phyloP scores from a whole-genome alignment of 2,329 filamentous ascomycete species.

The Botryosphaeria dothidea region DNA sequence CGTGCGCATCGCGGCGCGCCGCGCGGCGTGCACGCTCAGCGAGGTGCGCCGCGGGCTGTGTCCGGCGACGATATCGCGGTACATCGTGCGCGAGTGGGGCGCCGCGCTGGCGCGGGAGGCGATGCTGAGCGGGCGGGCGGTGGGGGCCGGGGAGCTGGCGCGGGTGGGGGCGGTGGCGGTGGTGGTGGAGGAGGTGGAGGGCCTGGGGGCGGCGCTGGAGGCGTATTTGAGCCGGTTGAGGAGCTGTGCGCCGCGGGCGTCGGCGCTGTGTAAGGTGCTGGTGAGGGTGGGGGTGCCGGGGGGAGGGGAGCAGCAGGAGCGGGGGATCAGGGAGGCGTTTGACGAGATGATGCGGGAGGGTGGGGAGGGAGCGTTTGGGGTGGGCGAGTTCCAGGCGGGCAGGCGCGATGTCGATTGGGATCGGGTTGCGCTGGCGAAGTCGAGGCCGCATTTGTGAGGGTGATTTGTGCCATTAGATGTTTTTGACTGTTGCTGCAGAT shows the following conservation, averaged over 20 bases:
- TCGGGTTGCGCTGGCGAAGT: not conserved
- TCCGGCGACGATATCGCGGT: conserved; percentile 44
- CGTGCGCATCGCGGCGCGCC: conserved; percentile 31
- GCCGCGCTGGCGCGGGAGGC: conserved; percentile 38
- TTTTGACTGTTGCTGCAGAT: too few relatives aligned
- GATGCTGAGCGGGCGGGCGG: conserved; percentile 38
- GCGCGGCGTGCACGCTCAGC: conserved; percentile 35
- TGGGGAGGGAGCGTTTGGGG: conserved; percentile 13
- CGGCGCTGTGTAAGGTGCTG: not conserved
- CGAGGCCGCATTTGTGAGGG: not conserved
- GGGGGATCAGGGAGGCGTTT: conserved; percentile 15
- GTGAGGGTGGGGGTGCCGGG: not conserved
- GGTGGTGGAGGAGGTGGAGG: conserved; percentile 23
- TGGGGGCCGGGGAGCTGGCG: conserved; percentile 32
- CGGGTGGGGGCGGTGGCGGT: conserved; percentile 26
- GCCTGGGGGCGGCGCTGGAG: conserved; percentile 27
- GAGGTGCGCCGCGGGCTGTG: conserved; percentile 44
- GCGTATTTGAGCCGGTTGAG: conserved; percentile 25
- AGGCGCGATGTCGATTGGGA: conserved; percentile 19
- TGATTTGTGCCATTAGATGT: too few relatives aligned
- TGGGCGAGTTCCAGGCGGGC: conserved; percentile 20
- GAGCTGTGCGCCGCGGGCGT: not conserved
- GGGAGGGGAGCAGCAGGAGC: not conserved
- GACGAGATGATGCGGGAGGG: conserved; percentile 21
- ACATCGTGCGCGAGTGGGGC: conserved; percentile 43